These are phyloP conservation scores for Misopates orontium DNA, from an alignment of 257 asterid species.

Conservation along the genomic window DNA sequence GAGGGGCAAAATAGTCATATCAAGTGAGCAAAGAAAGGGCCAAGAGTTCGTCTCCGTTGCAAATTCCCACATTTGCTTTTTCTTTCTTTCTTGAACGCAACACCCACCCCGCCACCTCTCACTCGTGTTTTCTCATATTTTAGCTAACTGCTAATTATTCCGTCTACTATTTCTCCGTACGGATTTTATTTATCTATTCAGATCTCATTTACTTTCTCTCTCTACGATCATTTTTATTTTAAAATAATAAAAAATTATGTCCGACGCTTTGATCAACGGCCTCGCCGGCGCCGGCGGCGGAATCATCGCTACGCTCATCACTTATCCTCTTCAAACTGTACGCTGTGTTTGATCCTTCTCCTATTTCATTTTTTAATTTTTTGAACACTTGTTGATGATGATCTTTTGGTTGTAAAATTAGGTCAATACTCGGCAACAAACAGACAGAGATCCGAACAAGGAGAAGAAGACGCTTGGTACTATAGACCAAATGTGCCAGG, in stretches of 20 bases:
- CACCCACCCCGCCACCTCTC: not conserved
- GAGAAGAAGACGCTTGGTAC: conserved; percentile 61
- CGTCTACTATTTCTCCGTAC: too few species aligned
- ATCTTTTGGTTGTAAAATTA: conserved; percentile 29
- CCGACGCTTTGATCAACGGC: conserved; percentile 96
- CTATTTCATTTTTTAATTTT: too few species aligned
- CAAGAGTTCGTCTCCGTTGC: not conserved
- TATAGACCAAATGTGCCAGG: conserved; percentile 74
- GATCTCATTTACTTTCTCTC: conserved; percentile 15
- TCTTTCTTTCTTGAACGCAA: not conserved
- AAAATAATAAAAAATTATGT: conserved; percentile 42
- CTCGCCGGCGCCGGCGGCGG: conserved; percentile 99
- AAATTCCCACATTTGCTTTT: too few species aligned
- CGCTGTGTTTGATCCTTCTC: not conserved
- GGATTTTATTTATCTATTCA: too few species aligned
- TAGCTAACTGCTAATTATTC: too few species aligned
- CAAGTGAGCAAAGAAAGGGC: not conserved
- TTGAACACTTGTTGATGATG: conserved; percentile 11
- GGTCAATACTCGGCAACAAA: conserved; percentile 95
- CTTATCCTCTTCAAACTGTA: conserved; percentile 95
- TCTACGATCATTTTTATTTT: conserved; percentile 29
- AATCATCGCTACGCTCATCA: conserved; percentile 86
- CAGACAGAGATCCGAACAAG: conserved; percentile 77
- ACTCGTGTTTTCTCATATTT: too few species aligned
- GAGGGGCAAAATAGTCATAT: not conserved